These are phyloP conservation scores for Chrysanthemum makinoi DNA, from an alignment of 129 eudicot species.

Conservation along the genomic window DNA sequence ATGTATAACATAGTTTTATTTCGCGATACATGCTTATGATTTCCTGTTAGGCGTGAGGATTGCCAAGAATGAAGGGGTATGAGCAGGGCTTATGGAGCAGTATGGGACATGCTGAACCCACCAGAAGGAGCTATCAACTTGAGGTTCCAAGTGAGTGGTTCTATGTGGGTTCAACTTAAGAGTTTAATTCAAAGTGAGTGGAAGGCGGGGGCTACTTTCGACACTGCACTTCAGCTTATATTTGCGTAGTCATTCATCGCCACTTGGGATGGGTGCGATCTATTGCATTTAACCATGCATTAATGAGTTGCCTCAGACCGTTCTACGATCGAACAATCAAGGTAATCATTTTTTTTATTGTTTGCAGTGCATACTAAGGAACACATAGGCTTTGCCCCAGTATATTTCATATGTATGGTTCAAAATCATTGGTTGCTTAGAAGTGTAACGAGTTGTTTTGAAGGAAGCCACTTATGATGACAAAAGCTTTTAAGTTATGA, in stretches of 20 bases:
- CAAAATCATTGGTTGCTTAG: too few relatives aligned
- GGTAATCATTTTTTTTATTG: constrained; percentile 36
- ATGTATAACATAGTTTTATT: too few relatives aligned
- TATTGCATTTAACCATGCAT: constrained; percentile 86
- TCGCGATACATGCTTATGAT: too few relatives aligned
- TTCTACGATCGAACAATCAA: constrained; percentile 97
- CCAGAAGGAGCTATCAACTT: constrained; percentile 53
- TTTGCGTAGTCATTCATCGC: constrained; percentile 80
- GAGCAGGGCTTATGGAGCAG: constrained; percentile 71
- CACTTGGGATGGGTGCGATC: constrained; percentile 99
- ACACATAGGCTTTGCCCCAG: too few relatives aligned
- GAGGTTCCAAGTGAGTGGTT: constrained; percentile 58
- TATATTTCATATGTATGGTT: too few relatives aligned
- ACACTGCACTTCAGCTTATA: too few relatives aligned
- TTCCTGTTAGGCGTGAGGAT: constrained; percentile 32
- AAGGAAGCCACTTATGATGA: too few relatives aligned
- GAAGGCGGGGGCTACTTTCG: too few relatives aligned
- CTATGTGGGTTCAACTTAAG: constrained; percentile 51
- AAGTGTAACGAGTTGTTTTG: too few relatives aligned
- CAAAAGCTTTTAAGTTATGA: too few relatives aligned
- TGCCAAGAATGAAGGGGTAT: constrained; percentile 62
- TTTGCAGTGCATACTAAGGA: too few relatives aligned
- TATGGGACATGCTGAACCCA: constrained; percentile 70
- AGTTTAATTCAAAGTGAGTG: too few relatives aligned
- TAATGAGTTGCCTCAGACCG: constrained; percentile 92